Evolutionary conservation across 352 stramenopile species (phyloP).

Genomic region (Globisporangium paddicum): DNA sequence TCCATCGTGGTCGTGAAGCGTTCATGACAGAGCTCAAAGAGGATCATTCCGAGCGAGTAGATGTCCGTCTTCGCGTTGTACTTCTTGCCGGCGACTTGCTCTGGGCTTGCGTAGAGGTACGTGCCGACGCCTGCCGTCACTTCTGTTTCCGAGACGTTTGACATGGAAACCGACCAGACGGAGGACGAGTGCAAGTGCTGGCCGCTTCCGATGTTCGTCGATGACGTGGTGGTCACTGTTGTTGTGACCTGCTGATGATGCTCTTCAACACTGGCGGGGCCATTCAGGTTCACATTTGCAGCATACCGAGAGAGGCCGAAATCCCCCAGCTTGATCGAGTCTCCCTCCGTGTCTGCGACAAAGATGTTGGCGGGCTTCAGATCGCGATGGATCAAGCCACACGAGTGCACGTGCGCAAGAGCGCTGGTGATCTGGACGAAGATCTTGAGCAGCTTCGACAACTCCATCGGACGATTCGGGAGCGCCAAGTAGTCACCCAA

Average conservation of each 20-base stretch:
- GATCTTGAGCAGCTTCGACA: conserved; percentile 79
- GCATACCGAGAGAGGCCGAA: conserved; percentile 87
- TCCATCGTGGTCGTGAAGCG: conserved; percentile 90
- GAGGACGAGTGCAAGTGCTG: conserved; percentile 36
- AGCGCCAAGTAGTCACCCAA: conserved; percentile 81
- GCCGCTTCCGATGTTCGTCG: conserved; percentile 8
- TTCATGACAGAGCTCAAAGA: conserved; percentile 89
- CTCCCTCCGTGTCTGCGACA: conserved; percentile 75
- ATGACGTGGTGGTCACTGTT: conserved; percentile 6
- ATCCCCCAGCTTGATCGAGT: conserved; percentile 88
- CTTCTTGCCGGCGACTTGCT: conserved; percentile 86
- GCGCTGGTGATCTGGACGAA: conserved; percentile 88
- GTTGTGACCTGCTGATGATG: conserved; percentile 11
- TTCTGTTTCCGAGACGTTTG: conserved; percentile 71
- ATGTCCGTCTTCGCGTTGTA: conserved; percentile 92
- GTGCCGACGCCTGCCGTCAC: conserved; percentile 88
- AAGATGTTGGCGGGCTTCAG: conserved; percentile 93
- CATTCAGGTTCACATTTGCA: conserved; percentile 68
- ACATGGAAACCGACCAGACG: conserved; percentile 49
- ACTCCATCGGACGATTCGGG: conserved; percentile 61
- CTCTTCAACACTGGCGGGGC: conserved; percentile 31
- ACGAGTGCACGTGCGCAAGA: conserved; percentile 89
- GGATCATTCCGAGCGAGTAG: conserved; percentile 89
- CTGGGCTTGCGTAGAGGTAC: conserved; percentile 87
- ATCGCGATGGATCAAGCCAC: conserved; percentile 89